Evolutionary conservation across 495 filamentous ascomycete genomes (phyloP).

Genomic region (Penicillium canescens): DNA sequence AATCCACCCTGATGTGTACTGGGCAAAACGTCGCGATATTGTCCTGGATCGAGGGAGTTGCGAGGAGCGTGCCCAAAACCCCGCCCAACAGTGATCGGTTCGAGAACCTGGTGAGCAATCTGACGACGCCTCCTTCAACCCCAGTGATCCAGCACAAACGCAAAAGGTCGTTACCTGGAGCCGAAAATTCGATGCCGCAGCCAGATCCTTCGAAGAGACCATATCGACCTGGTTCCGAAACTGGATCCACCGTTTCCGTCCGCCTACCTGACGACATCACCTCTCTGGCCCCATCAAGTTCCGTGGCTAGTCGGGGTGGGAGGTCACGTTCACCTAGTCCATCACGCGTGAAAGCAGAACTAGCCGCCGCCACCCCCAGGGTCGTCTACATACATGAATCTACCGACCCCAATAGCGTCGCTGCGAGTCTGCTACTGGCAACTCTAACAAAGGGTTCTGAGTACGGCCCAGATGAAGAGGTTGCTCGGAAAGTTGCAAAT

Average conservation of each 20-base stretch:
- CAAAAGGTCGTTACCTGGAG: not conserved
- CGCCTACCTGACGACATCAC: not conserved
- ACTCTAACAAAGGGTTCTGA: not conserved
- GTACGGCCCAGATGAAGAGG: not conserved
- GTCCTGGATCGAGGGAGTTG: not conserved
- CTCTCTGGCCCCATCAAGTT: not conserved
- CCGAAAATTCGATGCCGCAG: not conserved
- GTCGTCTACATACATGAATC: not conserved
- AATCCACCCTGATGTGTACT: not conserved
- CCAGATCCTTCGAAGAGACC: not conserved
- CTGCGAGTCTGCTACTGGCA: not conserved
- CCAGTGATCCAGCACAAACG: not conserved
- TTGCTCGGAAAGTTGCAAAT: not conserved
- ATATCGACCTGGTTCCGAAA: not conserved
- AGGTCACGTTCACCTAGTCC: conserved; percentile 1
- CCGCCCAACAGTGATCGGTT: not conserved
- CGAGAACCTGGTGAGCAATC: not conserved
- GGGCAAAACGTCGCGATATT: not conserved
- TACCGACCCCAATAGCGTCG: not conserved
- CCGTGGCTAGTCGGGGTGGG: not conserved
- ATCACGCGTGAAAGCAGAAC: conserved; percentile 4
- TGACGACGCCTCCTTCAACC: not conserved
- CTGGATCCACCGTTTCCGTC: not conserved
- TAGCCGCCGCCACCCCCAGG: not conserved
- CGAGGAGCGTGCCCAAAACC: not conserved